Evolutionary conservation across 164 flowering plant genomes (phyloP).

Genomic region (Warburgia ugandensis): DNA sequence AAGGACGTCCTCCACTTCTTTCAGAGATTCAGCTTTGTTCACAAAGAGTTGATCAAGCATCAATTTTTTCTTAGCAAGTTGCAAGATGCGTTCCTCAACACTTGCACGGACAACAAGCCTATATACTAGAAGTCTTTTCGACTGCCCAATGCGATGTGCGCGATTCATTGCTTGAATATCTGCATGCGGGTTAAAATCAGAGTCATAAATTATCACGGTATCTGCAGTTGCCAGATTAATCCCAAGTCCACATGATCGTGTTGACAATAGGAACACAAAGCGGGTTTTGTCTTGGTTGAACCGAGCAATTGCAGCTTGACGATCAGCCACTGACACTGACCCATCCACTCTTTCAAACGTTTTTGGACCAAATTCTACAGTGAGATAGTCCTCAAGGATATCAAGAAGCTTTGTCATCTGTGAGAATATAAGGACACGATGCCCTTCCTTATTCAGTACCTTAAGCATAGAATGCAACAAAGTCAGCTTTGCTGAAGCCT

Average conservation of each 20-base stretch:
- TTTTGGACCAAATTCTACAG: conserved; percentile 84
- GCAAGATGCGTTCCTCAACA: conserved; percentile 98
- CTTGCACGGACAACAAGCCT: conserved; percentile 98
- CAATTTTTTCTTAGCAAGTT: conserved; percentile 94
- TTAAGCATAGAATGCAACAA: conserved; percentile 95
- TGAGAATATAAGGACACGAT: conserved; percentile 91
- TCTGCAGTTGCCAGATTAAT: conserved; percentile 99
- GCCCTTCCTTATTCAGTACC: conserved; percentile 67
- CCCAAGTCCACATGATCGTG: conserved; percentile 98
- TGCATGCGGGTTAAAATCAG: conserved; percentile 99
- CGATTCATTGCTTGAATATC: conserved; percentile 99
- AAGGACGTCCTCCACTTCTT: conserved; percentile 93
- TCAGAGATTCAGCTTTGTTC: conserved; percentile 90
- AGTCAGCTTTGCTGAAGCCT: conserved; percentile 96
- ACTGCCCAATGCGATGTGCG: conserved; percentile 99
- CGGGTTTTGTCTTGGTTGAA: conserved; percentile 94
- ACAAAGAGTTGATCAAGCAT: conserved; percentile 99
- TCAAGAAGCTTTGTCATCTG: conserved; percentile 99
- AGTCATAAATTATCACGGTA: conserved; percentile 96
- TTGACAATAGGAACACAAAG: conserved; percentile 89
- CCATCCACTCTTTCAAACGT: conserved; percentile 99
- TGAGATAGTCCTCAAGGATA: conserved; percentile 92
- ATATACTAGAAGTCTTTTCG: conserved; percentile 88
- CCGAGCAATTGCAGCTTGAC: conserved; percentile 90
- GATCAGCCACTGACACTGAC: conserved; percentile 90